These are phyloP conservation scores for Plantago major DNA, from an alignment of 257 asterid genomes.

Conservation along the genomic window DNA sequence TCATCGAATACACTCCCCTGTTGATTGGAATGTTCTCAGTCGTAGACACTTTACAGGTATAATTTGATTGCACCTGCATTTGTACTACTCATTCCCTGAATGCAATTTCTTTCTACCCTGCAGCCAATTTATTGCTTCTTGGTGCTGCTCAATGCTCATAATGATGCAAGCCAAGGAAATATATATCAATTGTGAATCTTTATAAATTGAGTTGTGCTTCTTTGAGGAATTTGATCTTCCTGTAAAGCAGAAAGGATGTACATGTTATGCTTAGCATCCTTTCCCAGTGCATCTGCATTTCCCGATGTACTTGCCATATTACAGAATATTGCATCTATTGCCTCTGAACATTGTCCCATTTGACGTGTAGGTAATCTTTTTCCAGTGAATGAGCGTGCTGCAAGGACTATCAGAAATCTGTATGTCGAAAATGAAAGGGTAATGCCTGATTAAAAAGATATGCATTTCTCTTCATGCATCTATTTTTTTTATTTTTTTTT, in stretches of 20 bases:
- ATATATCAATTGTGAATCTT: slow-evolving; percentile 11
- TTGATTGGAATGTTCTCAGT: slow-evolving; percentile 71
- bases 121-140: not conserved
- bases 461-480: no score
- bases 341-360: slow-evolving; percentile 8
- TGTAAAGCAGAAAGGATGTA: slow-evolving; percentile 7
- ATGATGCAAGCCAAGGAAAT: slow-evolving; percentile 5
- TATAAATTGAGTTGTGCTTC: slow-evolving; percentile 16
- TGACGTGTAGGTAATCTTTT: slow-evolving; percentile 62
- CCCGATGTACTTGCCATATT: no score
- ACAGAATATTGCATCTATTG: no score
- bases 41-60: slow-evolving; percentile 90
- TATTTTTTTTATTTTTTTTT: not conserved
- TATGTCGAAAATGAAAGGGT: slow-evolving; percentile 96
- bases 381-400: slow-evolving; percentile 90
- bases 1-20: slow-evolving; percentile 95
- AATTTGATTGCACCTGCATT: not conserved
- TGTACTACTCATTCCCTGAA: not conserved
- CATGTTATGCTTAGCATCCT: slow-evolving; percentile 2
- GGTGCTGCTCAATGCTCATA: slow-evolving; percentile 10
- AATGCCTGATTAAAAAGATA: slow-evolving; percentile 14
- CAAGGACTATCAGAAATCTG: slow-evolving; percentile 82
- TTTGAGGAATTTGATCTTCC: slow-evolving; percentile 13
- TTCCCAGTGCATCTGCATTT: not conserved
- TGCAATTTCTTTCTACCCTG: not conserved